Conservation (phyloP, 2,329 filamentous ascomycete genomes). For the Aspergillus pseudoterreus region DNA sequence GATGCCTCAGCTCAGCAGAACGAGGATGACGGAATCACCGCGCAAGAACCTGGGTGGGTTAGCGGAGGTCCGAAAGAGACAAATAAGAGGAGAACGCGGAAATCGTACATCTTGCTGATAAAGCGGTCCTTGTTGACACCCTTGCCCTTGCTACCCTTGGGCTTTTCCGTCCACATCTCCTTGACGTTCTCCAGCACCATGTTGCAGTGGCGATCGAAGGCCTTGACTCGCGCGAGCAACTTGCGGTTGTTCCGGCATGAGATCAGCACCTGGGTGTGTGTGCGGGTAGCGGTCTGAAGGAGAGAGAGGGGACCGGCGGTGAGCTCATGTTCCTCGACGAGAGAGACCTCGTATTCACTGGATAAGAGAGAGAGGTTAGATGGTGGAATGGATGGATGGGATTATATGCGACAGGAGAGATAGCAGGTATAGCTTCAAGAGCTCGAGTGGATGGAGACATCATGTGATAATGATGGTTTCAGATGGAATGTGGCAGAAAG, state of each 20-base stretch:
- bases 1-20: slow-evolving; percentile 66
- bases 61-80: neutral
- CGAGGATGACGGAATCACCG: slow-evolving; percentile 83
- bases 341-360: slow-evolving; percentile 86
- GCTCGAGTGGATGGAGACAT: slow-evolving; percentile 1
- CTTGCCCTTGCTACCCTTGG: slow-evolving; percentile 80
- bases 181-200: slow-evolving; percentile 97
- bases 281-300: slow-evolving; percentile 92
- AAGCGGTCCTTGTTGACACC: slow-evolving; percentile 98
- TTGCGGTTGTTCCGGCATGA: slow-evolving; percentile 98
- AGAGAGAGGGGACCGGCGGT: slow-evolving; percentile 81
- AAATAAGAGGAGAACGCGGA: neutral
- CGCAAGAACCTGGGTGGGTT: slow-evolving; percentile 65
- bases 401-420: slow-evolving; percentile 11
- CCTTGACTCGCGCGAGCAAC: slow-evolving; percentile 93
- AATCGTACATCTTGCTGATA: slow-evolving; percentile 85
- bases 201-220: slow-evolving; percentile 98
- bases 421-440: neutral
- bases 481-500: slow-evolving; percentile 7
- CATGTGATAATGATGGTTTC: slow-evolving; percentile 3
- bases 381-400: slow-evolving; percentile 16
- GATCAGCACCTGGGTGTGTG: slow-evolving; percentile 93
- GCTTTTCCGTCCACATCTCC: slow-evolving; percentile 99
- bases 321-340: slow-evolving; percentile 76
- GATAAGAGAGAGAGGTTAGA: slow-evolving; percentile 18